Base-by-base conservation (phyloP, 2,329 filamentous ascomycete genomes). In the Calonectria multiphialidica region DNA sequence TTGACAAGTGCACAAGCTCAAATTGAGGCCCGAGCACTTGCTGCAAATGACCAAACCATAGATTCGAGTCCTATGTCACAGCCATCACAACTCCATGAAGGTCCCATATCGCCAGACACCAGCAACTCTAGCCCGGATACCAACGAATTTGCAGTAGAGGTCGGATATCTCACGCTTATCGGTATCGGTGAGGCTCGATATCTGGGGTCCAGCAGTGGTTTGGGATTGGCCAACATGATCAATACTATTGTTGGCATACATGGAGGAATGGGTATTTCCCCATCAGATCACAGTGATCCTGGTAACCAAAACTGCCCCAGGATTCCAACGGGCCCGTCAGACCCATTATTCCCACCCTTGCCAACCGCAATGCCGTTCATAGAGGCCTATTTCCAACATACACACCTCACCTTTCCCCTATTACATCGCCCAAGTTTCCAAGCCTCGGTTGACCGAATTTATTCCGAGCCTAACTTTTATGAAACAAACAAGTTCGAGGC, bases 361-460 rank as follows among this genome's bases (percentile, higher is more conserved):
- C 21, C 64, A 5, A 30, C 44, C 6, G 69, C 47, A 1, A 53
- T 8, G 25, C 37, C 69, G 1, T 64, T 55, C 9, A 71, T 71
- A 2, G 64, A 71, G n/a, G 63, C 69, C 16, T 71, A 71, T 30
- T 71, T 71, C 42, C 64, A 71, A 18, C 69, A 71, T 12, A 71
- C 69, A 2, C 69, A 71, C 18, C 47, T 71, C 23, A 25, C 69
- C 2, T 71, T 71, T 47, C 69, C 69, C 2, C 16, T 71, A 2
- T 6, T 71, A 5, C 69, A 71, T 15, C 69, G 64, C 2, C 69
- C 64, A 12, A 49, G n/a, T 13, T 71, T 71, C 33, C 16, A 64
- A 15, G 47, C 35, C 0, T 49, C 64, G 5, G 69, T 71, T 15
- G 57, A 71, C 1, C 53, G 18, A 16, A 71, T 71, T 28, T 71